Evolutionary conservation across 1,284 basidiomycete genomes (phyloP), one percentile per base, ranked within the genome.

Genomic region (Mycena sp.): DNA sequence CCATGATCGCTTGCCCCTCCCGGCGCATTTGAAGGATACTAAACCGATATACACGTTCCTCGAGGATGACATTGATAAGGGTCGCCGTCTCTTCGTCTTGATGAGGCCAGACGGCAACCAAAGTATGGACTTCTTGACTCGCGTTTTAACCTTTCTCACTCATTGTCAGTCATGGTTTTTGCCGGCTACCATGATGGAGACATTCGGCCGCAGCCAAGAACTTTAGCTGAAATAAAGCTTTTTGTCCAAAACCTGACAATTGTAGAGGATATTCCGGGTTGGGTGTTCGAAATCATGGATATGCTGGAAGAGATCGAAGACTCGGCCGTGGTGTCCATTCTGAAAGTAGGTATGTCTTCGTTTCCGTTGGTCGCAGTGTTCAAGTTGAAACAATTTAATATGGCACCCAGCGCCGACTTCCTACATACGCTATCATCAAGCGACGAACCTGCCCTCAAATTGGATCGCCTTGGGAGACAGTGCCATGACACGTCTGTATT

Each of bases 391-490:
- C n/a, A 14, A 53, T 37, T 26, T 12, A 40, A 38, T 35, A 9
- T 26, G 16, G 21, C 17, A 10, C 29, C 16, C 48, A 71, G 70
- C 65, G 16, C 61, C 58, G 11, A 58, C 68, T 6, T 45, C 61
- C 7, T 70, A 67, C 21, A 26, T 70, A 12, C 63, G 58, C 12
- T 72, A 71, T 48, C 67, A 70, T 48, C 56, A 29, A 16, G 69
- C 58, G 16, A 54, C 52, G 17, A 50, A 67, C 28, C 55, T 73
- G 3, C 72, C 71, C 12, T 57, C 62, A 6, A 73, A 73, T 49
- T 72, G 65, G 43, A 48, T 72, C 25, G 70, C 70, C 4, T 4
- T 73, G 16, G 71, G 72, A 12, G 72, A 73, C 43, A 64, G 69
- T 37, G 46, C 50, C 16, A 69, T 71, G 58, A 64, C 65, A 14